A percentile compares a stretch with the other conserved stretches of the same genome.
These are phyloP conservation scores for Globisporangium abappressorium DNA, from an alignment of 352 stramenopile genomes.

Conservation along the genomic window DNA sequence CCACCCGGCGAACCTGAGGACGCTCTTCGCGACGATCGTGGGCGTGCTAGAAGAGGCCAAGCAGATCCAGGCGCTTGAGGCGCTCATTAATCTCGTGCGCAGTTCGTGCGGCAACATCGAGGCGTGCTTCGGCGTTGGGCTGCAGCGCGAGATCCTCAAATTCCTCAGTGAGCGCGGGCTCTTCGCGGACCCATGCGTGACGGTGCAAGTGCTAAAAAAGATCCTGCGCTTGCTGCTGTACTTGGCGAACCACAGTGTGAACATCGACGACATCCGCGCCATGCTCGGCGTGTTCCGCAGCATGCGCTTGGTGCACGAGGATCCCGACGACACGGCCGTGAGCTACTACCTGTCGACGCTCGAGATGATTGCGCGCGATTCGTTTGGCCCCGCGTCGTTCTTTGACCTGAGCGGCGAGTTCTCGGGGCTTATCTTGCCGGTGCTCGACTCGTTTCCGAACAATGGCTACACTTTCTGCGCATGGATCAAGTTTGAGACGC, in stretches of 20 bases:
- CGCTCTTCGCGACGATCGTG: conserved; percentile 64
- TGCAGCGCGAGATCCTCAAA: conserved; percentile 68
- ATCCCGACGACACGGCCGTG: conserved; percentile 65
- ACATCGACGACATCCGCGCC: conserved; percentile 71
- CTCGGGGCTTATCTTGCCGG: conserved; percentile 65
- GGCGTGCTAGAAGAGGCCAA: conserved; percentile 63
- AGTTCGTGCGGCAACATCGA: conserved; percentile 78
- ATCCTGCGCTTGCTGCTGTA: conserved; percentile 76
- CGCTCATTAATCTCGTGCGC: conserved; percentile 73
- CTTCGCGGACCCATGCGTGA: conserved; percentile 56
- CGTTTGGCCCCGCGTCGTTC: conserved; percentile 77
- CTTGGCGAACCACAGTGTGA: conserved; percentile 74
- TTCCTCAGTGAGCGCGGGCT: conserved; percentile 72
- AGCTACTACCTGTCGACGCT: conserved; percentile 80
- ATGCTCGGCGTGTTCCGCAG: conserved; percentile 82
- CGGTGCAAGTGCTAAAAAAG: conserved; percentile 69
- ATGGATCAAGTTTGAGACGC: conserved; percentile 82
- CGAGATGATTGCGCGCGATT: conserved; percentile 84
- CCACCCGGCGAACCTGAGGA: conserved; percentile 53
- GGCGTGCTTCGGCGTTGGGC: conserved; percentile 57
- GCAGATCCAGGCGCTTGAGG: conserved; percentile 64
- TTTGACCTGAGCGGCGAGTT: conserved; percentile 81
- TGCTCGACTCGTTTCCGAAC: conserved; percentile 69
- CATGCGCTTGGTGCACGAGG: conserved; percentile 59
- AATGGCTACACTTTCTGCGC: conserved; percentile 85